Conservation (phyloP, 805 yeast genomes). For the Sugiyamaella smithiae region DNA sequence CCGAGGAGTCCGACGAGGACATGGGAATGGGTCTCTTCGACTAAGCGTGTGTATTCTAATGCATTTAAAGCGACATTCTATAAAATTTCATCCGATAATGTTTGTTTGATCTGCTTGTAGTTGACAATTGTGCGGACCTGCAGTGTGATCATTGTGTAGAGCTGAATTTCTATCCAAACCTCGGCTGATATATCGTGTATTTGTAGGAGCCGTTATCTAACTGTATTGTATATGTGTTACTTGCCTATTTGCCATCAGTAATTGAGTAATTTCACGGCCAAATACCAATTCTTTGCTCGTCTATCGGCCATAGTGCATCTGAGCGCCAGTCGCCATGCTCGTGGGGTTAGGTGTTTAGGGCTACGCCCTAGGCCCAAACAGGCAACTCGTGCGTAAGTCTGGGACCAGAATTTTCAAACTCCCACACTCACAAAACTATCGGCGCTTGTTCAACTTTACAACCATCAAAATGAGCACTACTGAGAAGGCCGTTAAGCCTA, state of each 20-base stretch:
- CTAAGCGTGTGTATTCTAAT: constrained; percentile 39
- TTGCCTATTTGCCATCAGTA: too few species aligned
- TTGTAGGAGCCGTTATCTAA: too few species aligned
- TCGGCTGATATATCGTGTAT: too few species aligned
- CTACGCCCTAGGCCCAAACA: not conserved
- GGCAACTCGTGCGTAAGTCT: not conserved
- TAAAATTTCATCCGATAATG: not conserved
- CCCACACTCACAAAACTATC: constrained; percentile 8
- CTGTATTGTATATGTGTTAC: too few species aligned
- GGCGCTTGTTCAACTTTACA: constrained; percentile 6
- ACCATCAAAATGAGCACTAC: constrained; percentile 16
- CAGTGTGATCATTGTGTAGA: too few species aligned
- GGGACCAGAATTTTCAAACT: constrained; percentile 3
- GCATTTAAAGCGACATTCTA: constrained; percentile 1
- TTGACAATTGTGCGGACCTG: not conserved
- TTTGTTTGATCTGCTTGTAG: too few species aligned
- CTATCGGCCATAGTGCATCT: too few species aligned
- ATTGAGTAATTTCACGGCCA: too few species aligned
- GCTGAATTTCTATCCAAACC: too few species aligned
- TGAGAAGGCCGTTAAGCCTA: constrained; percentile 18
- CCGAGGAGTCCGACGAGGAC: constrained; percentile 62
- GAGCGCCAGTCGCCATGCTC: too few species aligned
- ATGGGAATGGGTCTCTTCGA: constrained; percentile 96
- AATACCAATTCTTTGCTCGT: too few species aligned
- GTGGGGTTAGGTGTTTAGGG: not conserved